Evolutionary conservation across 169 alveolate genomes (phyloP), one percentile per base, ranked within the genome.

Genomic region (Plasmodium ovale): DNA sequence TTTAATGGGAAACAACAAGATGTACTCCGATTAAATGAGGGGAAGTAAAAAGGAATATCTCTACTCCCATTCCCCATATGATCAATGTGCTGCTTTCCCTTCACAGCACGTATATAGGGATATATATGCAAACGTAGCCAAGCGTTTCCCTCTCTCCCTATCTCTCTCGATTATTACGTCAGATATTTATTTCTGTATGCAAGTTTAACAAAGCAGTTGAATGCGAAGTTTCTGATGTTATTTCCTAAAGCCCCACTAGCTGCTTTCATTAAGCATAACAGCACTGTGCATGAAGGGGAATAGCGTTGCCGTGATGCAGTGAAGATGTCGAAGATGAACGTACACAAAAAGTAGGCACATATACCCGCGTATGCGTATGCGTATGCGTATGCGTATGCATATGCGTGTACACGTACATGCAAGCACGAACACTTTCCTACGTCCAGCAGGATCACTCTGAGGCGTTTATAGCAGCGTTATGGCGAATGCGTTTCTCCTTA

Each of bases 111-210:
- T 16, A 59, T 59, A 59, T 25, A 58, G 16, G 6, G 5, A 21
- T 58, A 25, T 53, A 53, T 53, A 54, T n/a, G 51, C 10, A 10
- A 25, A 0, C n/a, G n/a, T n/a, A n/a, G n/a, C n/a, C n/a, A n/a
- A n/a, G n/a, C n/a, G n/a, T n/a, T n/a, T n/a, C n/a, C n/a, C n/a
- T 9, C 3, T 54, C 14, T 31, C 16, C 33, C n/a, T 49, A 12
- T 51, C 21, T 67, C 31, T 23, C 42, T 44, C 21, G 10, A 1
- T 19, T 19, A 64, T 59, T 74, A 74, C 88, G 88, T 74, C 33
- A 74, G 27, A 51, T 4, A 42, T 53, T 60, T 74, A 54, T 74
- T 74, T 19, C 23, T 74, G 67, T 74, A 74, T 14, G 73, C 69
- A 42, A 59, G 0, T 27, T 39, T 59, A 10, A 54, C 37, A 47